These are phyloP conservation scores for Termitomyces sp. DNA, from an alignment of 768 basidiomycete species.

Conservation along the genomic window DNA sequence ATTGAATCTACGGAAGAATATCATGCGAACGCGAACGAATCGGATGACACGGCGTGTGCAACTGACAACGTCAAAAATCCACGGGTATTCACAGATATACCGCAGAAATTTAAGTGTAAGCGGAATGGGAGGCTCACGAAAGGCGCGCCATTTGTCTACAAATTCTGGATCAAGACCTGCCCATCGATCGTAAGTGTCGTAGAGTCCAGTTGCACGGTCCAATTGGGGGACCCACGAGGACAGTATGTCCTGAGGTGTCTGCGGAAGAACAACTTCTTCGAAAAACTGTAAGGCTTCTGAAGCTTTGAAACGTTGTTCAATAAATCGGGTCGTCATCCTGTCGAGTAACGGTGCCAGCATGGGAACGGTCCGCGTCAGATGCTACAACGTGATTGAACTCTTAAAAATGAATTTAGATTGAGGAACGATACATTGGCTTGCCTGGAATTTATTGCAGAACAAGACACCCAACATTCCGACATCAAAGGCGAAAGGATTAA, in stretches of 20 bases:
- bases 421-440: not conserved
- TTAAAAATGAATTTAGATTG: not conserved
- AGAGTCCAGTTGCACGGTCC: not conserved
- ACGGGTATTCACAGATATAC: too few relatives aligned
- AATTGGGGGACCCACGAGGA: not conserved
- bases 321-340: too few relatives aligned
- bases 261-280: slow-evolving; percentile 4
- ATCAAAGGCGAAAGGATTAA: slow-evolving; percentile 21
- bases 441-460: too few relatives aligned
- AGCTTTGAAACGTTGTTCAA: too few relatives aligned
- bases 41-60: not conserved
- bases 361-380: slow-evolving; percentile 13
- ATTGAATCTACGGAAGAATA: not conserved
- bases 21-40: not conserved
- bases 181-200: slow-evolving; percentile 14
- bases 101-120: too few relatives aligned
- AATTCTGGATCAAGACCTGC: slow-evolving; percentile 11
- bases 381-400: slow-evolving; percentile 4
- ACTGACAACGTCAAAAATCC: not conserved
- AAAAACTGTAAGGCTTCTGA: slow-evolving; percentile 21
- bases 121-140: too few relatives aligned
- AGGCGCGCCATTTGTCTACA: slow-evolving; percentile 1
- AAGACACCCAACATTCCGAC: too few relatives aligned
- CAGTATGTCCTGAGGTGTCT: not conserved
- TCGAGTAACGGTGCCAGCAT: too few relatives aligned